Evolutionary conservation across 371 early-diverging fungal genomes (phyloP), one percentile per base, ranked within the genome.

Genomic region (Gilbertella persicaria): DNA sequence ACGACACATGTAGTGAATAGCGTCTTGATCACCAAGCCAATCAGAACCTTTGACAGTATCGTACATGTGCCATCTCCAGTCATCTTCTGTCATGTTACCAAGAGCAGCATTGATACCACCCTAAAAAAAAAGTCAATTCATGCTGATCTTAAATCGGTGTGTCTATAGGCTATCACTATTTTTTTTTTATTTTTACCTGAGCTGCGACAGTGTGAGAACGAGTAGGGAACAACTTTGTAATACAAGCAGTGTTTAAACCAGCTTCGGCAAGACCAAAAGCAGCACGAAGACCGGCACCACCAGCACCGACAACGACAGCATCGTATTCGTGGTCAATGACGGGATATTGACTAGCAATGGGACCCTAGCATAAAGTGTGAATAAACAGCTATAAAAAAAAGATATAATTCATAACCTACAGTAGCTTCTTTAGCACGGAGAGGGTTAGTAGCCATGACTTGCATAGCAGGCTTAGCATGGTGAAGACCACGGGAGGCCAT

Each of bases 41-140:
- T 97, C 98, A 53, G 90, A 89, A 44, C 98, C 98, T 82, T 98
- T 98, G 57, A 98, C 97, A 20, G 98, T 98, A 65, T 98, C 98
- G 72, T 97, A 98, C 97, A 96, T 95, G 73, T 97, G 98, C 98
- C 98, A 98, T 75, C 98, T 86, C 98, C 98, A 97, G 80, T 98
- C 99, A 71, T 98, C 98, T 77, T 96, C 93, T 54, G 92, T 87
- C 98, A 98, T 97, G 79, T 98, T 98, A 42, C 97, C 98, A 33
- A 98, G 87, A 45, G 98, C 99, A 62, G 99, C 99, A 74, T 98
- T 97, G 76, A 98, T 93, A 67, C 99, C 99, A 64, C 99, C 99
- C 89, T 87, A 33, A 4, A 38, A 5, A 9, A 20, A 23, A 5
- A 28, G 17, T n/a, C 13, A 12, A 8, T 12, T 36, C 14, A 24